A percentile compares a stretch with the other conserved stretches of the same genome.
These are phyloP conservation scores for Plasmopara viticola DNA, from an alignment of 352 stramenopile genomes.

Conservation along the genomic window DNA sequence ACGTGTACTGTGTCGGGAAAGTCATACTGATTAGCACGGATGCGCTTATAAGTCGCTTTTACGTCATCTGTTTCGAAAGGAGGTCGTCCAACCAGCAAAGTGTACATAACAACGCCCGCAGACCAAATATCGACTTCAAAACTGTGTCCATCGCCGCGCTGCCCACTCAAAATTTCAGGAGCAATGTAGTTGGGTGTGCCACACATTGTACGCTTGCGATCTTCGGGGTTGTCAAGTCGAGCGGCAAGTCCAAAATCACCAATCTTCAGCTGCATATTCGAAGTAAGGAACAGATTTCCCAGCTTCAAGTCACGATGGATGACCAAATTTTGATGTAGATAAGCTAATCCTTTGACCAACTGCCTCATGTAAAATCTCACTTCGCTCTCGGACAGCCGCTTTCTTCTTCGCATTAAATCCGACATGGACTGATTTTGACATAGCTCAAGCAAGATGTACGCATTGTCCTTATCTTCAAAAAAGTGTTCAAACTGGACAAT, in stretches of 20 bases:
- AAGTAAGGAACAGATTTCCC: constrained; percentile 95
- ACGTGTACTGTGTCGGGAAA: constrained; percentile 90
- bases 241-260: constrained; percentile 94
- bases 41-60: constrained; percentile 97
- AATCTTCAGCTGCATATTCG: constrained; percentile 94
- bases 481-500: constrained; percentile 98
- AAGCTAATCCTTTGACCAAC: constrained; percentile 89
- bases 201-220: constrained; percentile 96
- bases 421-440: constrained; percentile 96
- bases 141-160: constrained; percentile 88
- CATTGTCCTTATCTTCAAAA: constrained; percentile 96
- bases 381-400: constrained; percentile 92
- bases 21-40: constrained; percentile 93
- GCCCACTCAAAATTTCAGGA: constrained; percentile 89
- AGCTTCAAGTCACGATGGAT: constrained; percentile 98
- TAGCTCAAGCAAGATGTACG: constrained; percentile 97
- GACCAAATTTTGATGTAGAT: constrained; percentile 91
- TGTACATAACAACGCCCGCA: constrained; percentile 97
- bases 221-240: constrained; percentile 70
- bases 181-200: constrained; percentile 93
- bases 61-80: constrained; percentile 97
- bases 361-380: constrained; percentile 91
- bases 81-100: constrained; percentile 93
- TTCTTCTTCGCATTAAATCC: constrained; percentile 93
- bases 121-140: constrained; percentile 99